These are phyloP conservation scores for Cordyceps cateniannulata DNA, from an alignment of 2,329 filamentous ascomycete species.

Conservation along the genomic window DNA sequence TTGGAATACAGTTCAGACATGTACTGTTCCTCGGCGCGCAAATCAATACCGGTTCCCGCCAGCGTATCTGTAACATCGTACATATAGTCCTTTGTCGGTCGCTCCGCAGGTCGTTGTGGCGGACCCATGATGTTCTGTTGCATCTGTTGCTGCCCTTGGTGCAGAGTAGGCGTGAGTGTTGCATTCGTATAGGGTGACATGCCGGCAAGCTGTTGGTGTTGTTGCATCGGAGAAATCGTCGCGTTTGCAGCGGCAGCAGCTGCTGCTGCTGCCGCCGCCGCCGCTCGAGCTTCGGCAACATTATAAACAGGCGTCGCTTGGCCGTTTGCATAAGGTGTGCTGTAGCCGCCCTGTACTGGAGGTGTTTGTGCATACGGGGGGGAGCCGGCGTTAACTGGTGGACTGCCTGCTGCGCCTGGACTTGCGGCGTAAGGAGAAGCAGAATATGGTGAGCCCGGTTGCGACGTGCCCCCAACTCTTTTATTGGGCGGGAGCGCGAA, in stretches of 20 bases:
- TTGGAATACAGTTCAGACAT: constrained; percentile 61
- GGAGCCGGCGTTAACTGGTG: constrained; percentile 30
- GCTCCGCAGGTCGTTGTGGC: constrained; percentile 55
- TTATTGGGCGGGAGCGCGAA: constrained; percentile 63
- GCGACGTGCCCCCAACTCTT: constrained; percentile 57
- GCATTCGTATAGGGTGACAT: constrained; percentile 24
- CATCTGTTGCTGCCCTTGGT: constrained; percentile 13
- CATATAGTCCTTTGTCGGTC: constrained; percentile 53
- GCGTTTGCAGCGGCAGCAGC: constrained; percentile 26
- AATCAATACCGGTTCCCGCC: constrained; percentile 77
- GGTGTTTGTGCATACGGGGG: constrained; percentile 30
- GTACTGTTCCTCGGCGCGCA: constrained; percentile 79
- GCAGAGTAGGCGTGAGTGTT: constrained; percentile 23
- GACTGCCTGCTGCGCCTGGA: constrained; percentile 36
- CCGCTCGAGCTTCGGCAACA: constrained; percentile 27
- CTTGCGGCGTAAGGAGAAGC: constrained; percentile 44
- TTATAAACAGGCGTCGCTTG: constrained; percentile 29
- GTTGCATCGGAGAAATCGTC: constrained; percentile 27
- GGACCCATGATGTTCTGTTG: constrained; percentile 41
- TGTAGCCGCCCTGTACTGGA: constrained; percentile 25
- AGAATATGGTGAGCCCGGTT: constrained; percentile 57
- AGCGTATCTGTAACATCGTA: constrained; percentile 80
- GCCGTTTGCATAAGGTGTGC: constrained; percentile 33
- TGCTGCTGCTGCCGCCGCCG: constrained; percentile 23
- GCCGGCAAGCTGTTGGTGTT: constrained; percentile 24